Evolutionary conservation across 2,329 filamentous ascomycete genomes (phyloP).

Genomic region (Sphaceloma murrayae): DNA sequence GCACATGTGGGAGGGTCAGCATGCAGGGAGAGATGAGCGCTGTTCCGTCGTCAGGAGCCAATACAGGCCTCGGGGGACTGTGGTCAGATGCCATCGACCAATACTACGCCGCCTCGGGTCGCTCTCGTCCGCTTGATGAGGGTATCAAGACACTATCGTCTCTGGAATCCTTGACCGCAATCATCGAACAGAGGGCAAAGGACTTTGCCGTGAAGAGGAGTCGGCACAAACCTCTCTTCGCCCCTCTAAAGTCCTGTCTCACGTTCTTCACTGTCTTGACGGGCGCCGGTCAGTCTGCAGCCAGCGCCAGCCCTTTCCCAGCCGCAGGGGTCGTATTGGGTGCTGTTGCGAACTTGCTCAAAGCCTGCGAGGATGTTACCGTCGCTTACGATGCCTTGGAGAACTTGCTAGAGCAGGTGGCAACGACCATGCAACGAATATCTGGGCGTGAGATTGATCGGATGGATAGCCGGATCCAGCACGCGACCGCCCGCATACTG

Average conservation of each 20-base stretch:
- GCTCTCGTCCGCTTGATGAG: too few relatives aligned
- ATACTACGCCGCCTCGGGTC: too few relatives aligned
- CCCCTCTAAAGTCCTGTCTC: neutral
- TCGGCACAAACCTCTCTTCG: neutral
- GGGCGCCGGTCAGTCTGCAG: neutral
- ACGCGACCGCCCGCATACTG: neutral
- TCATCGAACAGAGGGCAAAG: neutral
- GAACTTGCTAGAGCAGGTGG: neutral
- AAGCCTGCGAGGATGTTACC: slow-evolving; percentile 2
- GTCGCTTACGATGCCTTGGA: slow-evolving; percentile 3
- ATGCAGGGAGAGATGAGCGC: too few relatives aligned
- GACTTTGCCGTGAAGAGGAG: neutral
- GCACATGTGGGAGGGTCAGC: too few relatives aligned
- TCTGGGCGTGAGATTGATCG: neutral
- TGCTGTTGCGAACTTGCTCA: neutral
- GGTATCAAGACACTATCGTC: too few relatives aligned
- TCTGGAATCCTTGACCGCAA: neutral
- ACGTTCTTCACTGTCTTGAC: neutral
- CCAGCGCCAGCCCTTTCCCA: neutral
- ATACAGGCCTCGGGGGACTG: too few relatives aligned
- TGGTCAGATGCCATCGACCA: too few relatives aligned
- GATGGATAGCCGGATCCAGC: neutral
- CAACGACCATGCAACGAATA: neutral
- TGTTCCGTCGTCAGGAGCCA: too few relatives aligned
- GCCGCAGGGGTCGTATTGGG: slow-evolving; percentile 1